Conservation (phyloP, 1,284 basidiomycete species). For the Cutaneotrichosporon cutaneum region DNA sequence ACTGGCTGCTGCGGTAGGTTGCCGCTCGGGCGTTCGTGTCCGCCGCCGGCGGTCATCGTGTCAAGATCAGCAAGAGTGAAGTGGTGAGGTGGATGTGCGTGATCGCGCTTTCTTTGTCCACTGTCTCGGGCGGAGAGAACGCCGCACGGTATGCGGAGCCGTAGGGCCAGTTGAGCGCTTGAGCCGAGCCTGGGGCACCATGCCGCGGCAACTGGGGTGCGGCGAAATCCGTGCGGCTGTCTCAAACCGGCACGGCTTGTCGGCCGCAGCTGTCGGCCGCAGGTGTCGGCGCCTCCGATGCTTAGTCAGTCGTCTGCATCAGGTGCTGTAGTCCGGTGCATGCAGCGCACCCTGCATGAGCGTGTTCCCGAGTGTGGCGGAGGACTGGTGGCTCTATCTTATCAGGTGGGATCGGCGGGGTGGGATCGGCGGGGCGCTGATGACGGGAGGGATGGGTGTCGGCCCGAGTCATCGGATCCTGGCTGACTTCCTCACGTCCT, state of each 20-base stretch:
- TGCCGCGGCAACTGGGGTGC: neutral
- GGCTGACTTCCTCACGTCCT: neutral
- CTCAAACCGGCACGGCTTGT: neutral
- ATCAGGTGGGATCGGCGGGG: neutral
- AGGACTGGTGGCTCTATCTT: neutral
- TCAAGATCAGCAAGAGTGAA: neutral
- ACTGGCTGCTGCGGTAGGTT: neutral
- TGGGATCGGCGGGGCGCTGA: no score
- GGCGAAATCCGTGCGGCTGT: neutral
- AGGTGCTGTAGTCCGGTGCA: neutral
- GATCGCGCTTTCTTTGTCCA: no score
- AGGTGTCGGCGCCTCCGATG: neutral
- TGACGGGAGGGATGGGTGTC: neutral
- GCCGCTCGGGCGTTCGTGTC: neutral
- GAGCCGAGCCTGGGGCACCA: neutral
- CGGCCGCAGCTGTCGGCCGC: neutral
- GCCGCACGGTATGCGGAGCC: neutral
- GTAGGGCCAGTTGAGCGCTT: neutral
- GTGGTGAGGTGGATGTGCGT: neutral
- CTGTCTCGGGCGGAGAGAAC: neutral
- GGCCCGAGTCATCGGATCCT: neutral
- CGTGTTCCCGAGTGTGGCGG: neutral
- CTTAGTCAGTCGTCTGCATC: neutral
- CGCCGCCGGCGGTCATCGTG: neutral
- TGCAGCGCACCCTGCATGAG: neutral